Evolutionary conservation across 768 basidiomycete genomes (phyloP).

Genomic region (Chalciporus piperatus): DNA sequence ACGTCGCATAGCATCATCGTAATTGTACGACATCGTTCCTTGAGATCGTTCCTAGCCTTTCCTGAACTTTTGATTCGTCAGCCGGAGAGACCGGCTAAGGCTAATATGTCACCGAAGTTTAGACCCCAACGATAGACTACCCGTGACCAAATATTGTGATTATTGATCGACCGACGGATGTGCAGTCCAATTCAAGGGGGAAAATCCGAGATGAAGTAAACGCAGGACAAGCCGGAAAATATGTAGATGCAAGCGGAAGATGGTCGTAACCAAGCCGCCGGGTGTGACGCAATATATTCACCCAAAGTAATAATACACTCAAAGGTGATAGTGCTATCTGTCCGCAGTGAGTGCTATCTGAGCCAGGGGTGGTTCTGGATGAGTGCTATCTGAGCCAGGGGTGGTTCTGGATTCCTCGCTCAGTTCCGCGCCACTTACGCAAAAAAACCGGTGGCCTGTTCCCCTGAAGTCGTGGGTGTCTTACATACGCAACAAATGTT

Average conservation of each 20-base stretch:
- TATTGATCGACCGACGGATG: constrained; percentile 2
- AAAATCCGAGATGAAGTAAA: constrained; percentile 2
- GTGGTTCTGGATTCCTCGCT: constrained; percentile 10
- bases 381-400: constrained; percentile 15
- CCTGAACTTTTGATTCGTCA: neutral
- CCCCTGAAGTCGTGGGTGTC: constrained; percentile 15
- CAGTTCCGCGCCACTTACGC: constrained; percentile 34
- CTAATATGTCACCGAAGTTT: neutral
- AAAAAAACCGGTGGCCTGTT: constrained; percentile 20
- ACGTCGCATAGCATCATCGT: constrained; percentile 13
- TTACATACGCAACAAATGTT: constrained; percentile 26
- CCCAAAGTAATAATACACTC: constrained; percentile 9
- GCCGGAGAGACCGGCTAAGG: neutral
- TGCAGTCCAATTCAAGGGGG: neutral
- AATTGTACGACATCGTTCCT: constrained; percentile 28
- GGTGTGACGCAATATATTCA: constrained; percentile 27
- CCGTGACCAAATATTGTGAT: neutral
- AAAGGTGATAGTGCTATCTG: constrained; percentile 15
- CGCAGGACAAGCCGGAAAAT: neutral
- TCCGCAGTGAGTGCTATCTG: constrained; percentile 11
- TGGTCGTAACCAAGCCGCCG: constrained; percentile 15
- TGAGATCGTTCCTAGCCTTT: constrained; percentile 22
- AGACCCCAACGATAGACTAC: neutral
- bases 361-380: constrained; percentile 14
- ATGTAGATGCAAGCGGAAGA: constrained; percentile 3